phyloP scores from a whole-genome alignment of 495 filamentous ascomycete species.

The Daldinia vernicosa region DNA sequence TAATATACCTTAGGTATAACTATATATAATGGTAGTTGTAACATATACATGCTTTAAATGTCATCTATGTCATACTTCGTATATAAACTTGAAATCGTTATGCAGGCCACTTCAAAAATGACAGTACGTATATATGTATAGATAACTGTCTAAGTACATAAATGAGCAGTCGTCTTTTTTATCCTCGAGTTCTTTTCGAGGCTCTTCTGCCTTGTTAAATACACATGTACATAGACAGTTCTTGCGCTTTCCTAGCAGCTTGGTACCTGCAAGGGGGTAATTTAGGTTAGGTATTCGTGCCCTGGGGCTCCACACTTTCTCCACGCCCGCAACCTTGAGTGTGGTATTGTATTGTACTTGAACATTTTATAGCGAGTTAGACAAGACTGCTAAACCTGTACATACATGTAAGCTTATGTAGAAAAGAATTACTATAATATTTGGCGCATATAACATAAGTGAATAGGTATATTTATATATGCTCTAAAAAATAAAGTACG shows the following conservation, averaged over 20 bases:
- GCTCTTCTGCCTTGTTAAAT: background rate
- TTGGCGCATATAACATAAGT: constrained; percentile 1
- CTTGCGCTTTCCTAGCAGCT: background rate
- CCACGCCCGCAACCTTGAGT: constrained; percentile 1
- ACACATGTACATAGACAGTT: background rate
- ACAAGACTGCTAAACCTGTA: background rate
- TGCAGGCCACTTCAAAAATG: background rate
- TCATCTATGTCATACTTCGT: background rate
- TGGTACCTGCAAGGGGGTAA: background rate
- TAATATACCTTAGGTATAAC: background rate
- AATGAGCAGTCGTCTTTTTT: background rate
- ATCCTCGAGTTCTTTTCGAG: background rate
- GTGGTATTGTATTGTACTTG: background rate
- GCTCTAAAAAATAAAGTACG: background rate
- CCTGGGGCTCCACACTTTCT: constrained; percentile 11
- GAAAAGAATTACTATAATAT: background rate
- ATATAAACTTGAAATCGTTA: background rate
- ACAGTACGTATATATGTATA: too few species aligned
- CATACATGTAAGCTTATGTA: background rate
- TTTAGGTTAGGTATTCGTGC: constrained; percentile 15
- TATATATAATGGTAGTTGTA: background rate
- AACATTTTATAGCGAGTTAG: background rate
- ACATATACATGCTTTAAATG: background rate
- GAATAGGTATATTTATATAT: background rate
- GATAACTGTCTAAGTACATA: background rate